Evolutionary conservation across 805 yeast genomes (phyloP).

Genomic region (Myxozyma sirexii): DNA sequence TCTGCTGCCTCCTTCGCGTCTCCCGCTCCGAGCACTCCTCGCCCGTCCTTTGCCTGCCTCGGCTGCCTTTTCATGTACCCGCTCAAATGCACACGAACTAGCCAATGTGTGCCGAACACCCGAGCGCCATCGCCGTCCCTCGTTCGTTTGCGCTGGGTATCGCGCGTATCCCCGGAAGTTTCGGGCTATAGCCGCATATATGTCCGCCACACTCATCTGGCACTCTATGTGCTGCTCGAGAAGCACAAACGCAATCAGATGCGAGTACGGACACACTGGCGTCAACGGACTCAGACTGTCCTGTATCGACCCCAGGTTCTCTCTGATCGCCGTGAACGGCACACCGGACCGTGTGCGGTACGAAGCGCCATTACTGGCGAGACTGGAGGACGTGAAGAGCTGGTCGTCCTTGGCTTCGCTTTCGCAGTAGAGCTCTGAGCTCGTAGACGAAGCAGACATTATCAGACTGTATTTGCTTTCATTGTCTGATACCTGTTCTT

Average conservation of each 20-base stretch:
- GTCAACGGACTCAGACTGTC: not conserved
- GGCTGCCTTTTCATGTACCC: not conserved
- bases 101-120: constrained; percentile 8
- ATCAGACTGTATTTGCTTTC: not conserved
- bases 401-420: not conserved
- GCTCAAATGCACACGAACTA: constrained; percentile 1
- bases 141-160: not conserved
- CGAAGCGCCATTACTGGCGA: not conserved
- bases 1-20: not conserved
- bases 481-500: not conserved
- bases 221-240: not conserved
- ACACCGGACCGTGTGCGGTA: not conserved
- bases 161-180: constrained; percentile 1
- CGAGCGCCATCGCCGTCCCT: constrained; percentile 1
- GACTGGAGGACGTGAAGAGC: not conserved
- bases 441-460: not conserved
- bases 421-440: not conserved
- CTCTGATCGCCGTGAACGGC: not conserved
- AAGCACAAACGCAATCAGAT: constrained; percentile 1
- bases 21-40: not conserved
- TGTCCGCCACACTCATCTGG: not conserved
- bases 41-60: not conserved
- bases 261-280: constrained; percentile 7
- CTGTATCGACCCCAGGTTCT: not conserved
- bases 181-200: constrained; percentile 1